Evolutionary conservation across 495 filamentous ascomycete genomes (phyloP).

Genomic region (Neurospora terricola): DNA sequence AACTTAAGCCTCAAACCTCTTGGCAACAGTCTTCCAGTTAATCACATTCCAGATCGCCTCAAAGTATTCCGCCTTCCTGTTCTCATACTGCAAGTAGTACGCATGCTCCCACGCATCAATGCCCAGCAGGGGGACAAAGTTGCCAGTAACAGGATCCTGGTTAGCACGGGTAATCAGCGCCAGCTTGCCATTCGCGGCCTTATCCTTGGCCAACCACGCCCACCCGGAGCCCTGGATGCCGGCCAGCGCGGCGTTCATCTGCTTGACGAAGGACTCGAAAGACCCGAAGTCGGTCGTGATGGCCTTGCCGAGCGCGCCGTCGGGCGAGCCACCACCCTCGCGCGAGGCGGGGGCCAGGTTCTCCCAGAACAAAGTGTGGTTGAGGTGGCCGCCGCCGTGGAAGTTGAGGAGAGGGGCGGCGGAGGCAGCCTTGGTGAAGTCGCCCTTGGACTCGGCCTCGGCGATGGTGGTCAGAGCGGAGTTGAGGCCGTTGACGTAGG

Average conservation of each 20-base stretch:
- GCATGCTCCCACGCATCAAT: constrained; percentile 82
- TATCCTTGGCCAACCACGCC: constrained; percentile 95
- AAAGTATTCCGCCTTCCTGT: constrained; percentile 98
- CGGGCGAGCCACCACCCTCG: constrained; percentile 65
- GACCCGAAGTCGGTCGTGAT: constrained; percentile 74
- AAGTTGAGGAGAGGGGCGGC: constrained; percentile 89
- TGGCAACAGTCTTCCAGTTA: constrained; percentile 89
- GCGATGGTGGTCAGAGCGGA: constrained; percentile 49
- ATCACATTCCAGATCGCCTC: constrained; percentile 92
- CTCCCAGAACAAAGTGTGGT: constrained; percentile 97
- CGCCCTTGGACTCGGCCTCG: constrained; percentile 45
- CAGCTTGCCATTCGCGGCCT: constrained; percentile 58
- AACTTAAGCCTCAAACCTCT: constrained; percentile 51
- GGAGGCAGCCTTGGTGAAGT: constrained; percentile 62
- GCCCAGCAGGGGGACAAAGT: constrained; percentile 65
- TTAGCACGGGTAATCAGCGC: constrained; percentile 68
- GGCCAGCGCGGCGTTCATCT: constrained; percentile 75
- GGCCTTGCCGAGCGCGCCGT: constrained; percentile 47
- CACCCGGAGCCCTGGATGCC: constrained; percentile 92
- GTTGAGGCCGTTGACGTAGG: constrained; percentile 69
- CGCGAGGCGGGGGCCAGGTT: constrained; percentile 72
- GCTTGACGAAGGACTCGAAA: constrained; percentile 64
- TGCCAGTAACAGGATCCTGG: constrained; percentile 79
- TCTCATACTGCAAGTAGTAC: constrained; percentile 84
- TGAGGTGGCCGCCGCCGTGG: constrained; percentile 90